Base-by-base conservation (phyloP, 2,329 filamentous ascomycete species). In the Leptoxyphium fumago region DNA sequence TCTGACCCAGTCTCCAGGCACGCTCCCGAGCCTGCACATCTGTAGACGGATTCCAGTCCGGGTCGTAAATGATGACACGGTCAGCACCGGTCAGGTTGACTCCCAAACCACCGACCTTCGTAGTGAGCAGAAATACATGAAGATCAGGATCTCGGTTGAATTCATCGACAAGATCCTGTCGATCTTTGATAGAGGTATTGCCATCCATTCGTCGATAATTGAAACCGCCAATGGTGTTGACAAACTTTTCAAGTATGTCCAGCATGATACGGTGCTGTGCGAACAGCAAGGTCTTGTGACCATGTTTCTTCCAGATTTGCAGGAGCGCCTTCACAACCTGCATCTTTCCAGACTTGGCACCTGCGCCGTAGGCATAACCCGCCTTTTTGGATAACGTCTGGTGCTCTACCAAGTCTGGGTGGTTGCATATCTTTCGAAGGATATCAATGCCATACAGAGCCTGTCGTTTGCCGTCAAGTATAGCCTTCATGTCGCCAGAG, bases 1-100 rank as follows among this genome's bases (percentile, higher is more conserved):
- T 95, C 65, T 98, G 91, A 0, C 91, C 91, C 2, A 98, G 68
- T 45, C 91, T 79, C 91, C 91, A 98, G 5, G 93, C 91, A 56
- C 91, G 77, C 64, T 98, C 91, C 40, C 91, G 80, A 13, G 91
- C 91, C 65, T 98, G 91, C 21, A 95, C 72, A 58, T 98, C 91
- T 0, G 89, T 96, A 0, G 89, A 95, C 2, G 89, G 91, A 55
- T 96, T 96, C 91, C 91, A 98, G 60, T 98, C 91, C 0, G 91
- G 93, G 56, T 98, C 93, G 58, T 91, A 98, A 44, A 98, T 96
- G 58, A 98, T 94, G 50, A 98, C 89, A 29, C 91, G 79, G 59
- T 94, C 85, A 5, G 91, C 91, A 7, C 91, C 91, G 0, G 91
- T 98, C 17, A 98, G 69, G 52, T 98, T 98, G 40, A 94, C 82